Evolutionary conservation across 2,329 filamentous ascomycete species (phyloP), one percentile per base, ranked within the genome.

Genomic region (Eurotiales sp.): DNA sequence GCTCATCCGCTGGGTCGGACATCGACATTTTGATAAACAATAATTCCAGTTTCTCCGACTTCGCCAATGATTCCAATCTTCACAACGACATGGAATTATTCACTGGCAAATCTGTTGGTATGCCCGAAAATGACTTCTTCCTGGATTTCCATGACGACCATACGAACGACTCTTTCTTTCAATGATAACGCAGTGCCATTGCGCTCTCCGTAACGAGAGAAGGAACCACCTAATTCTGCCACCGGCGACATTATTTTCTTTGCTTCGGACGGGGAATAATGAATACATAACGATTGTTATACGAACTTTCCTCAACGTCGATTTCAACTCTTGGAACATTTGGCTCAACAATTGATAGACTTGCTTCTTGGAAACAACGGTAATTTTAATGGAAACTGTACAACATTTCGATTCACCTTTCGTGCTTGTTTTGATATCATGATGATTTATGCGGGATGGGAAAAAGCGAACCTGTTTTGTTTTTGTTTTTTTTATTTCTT

Each of bases 11-110:
- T 8, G 64, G 63, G 17, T 67, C 68, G 1, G 68, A 71, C 29
- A 64, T 73, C 15, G 71, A 72, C 53, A 63, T 72, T 15, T 73
- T 73, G 53, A 71, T 71, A 51, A 67, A 61, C 37, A 64, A 67
- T 53, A 65, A 67, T 46, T 59, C 66, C 21, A 55, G 60, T 10
- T 68, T 70, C 39, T 63, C 69, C 7, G 67, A 71, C 44, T 70
- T 68, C 41, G 62, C 59, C 30, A 59, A 59, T 21, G 54, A 60
- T 2, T 63, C 69, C 8, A 58, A 63, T 3, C 68, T 71, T 44
- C 34, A 40, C 15, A 70, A 69, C n/a, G 59, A 60, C 14, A 45
- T 66, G 48, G 65, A 68, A 30, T 50, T 68, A 12, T 67, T 67
- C 53, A 59, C 59, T 6, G 61, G 59, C 12, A 71, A 72, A 29